Percentiles rank a stretch among this genome's conserved stretches.
These are phyloP conservation scores for Capsicum pubescens DNA, from an alignment of 257 asterid genomes.

Conservation along the genomic window DNA sequence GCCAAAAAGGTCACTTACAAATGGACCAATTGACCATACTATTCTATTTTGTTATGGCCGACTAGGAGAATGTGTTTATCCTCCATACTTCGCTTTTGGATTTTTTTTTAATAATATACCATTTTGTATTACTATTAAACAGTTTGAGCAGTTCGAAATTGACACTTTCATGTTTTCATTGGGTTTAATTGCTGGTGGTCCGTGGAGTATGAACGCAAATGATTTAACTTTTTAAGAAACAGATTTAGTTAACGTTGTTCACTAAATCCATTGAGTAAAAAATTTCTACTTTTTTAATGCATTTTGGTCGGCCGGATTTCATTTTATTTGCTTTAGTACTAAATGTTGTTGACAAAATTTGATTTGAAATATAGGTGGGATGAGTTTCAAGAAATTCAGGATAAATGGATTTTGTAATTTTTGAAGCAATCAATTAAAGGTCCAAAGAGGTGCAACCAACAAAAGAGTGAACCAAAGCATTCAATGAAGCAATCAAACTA, in stretches of 20 bases:
- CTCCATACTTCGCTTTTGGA: neutral
- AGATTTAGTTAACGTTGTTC: neutral
- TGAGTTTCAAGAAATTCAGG: neutral
- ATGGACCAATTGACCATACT: slow-evolving; percentile 2
- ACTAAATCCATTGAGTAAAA: neutral
- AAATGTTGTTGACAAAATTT: neutral
- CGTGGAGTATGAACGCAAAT: neutral
- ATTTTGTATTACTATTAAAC: neutral
- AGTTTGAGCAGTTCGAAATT: neutral
- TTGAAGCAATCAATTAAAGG: neutral
- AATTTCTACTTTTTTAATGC: neutral
- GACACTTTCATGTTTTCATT: neutral
- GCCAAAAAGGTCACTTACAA: neutral
- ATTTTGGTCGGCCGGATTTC: neutral
- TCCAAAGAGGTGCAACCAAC: neutral
- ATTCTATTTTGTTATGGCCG: neutral
- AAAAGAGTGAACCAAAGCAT: neutral
- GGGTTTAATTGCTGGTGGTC: neutral
- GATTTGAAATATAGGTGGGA: neutral
- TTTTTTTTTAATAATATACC: neutral
- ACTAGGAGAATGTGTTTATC: slow-evolving; percentile 19
- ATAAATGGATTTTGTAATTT: neutral
- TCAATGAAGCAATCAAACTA: neutral
- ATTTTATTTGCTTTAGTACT: neutral
- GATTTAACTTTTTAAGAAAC: neutral